A percentile compares a stretch with the other conserved stretches of the same genome.
phyloP scores from a whole-genome alignment of 2,329 filamentous ascomycete species.

The Curvularia sp. region DNA sequence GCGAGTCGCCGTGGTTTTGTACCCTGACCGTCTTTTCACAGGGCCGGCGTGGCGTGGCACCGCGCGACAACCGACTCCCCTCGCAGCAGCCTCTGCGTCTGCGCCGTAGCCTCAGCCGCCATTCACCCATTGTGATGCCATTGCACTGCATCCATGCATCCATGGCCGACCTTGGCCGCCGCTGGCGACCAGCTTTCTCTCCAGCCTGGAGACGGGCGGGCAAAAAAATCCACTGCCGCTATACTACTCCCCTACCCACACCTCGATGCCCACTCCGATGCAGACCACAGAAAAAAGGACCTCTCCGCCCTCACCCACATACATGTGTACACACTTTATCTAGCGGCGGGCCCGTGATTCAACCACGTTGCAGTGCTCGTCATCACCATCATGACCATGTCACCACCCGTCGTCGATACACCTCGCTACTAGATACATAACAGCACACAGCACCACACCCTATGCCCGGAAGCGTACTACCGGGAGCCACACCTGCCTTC shows the following conservation, averaged over 20 bases:
- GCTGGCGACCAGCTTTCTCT: constrained; percentile 5
- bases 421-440: background rate
- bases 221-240: background rate
- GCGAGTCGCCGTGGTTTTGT: constrained; percentile 14
- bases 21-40: constrained; percentile 18
- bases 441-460: background rate
- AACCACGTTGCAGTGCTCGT: constrained; percentile 1
- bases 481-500: constrained; percentile 28
- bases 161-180: constrained; percentile 28
- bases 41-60: constrained; percentile 25
- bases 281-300: background rate
- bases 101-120: no score
- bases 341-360: background rate
- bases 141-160: constrained; percentile 8
- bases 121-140: background rate
- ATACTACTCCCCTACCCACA: background rate
- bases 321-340: background rate
- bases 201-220: background rate
- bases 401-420: constrained; percentile 1
- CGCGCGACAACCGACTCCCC: background rate
- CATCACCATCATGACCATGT: background rate
- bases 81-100: constrained; percentile 1
- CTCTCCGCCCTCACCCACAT: background rate
- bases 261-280: background rate
- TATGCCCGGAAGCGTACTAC: constrained; percentile 9